These are phyloP conservation scores for Colletotrichum nymphaeae DNA, from an alignment of 2,329 filamentous ascomycete genomes.

Conservation along the genomic window DNA sequence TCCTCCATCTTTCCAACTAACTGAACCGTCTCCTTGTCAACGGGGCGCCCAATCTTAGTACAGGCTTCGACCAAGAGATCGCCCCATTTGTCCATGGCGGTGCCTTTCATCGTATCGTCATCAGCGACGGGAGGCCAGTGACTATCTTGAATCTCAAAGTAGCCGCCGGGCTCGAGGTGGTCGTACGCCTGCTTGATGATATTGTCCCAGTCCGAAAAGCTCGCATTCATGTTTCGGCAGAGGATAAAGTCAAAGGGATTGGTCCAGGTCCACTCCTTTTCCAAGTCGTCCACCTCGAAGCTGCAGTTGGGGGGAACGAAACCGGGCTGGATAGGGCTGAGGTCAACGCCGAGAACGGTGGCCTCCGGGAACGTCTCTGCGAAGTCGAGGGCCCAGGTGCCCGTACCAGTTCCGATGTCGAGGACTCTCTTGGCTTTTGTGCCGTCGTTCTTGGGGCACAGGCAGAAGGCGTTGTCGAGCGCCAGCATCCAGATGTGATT, in stretches of 20 bases:
- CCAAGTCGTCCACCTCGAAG: constrained; percentile 47
- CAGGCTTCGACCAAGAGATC: constrained; percentile 2
- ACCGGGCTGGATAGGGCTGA: constrained; percentile 48
- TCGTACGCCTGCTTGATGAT: constrained; percentile 36
- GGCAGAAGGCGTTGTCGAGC: constrained; percentile 43
- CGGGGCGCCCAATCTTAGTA: neutral
- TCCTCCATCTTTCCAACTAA: neutral
- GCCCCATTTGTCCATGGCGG: constrained; percentile 25
- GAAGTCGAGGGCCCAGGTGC: constrained; percentile 34
- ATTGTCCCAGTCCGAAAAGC: constrained; percentile 40
- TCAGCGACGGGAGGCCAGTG: constrained; percentile 43
- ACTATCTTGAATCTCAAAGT: constrained; percentile 34
- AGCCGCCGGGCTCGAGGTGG: constrained; percentile 22
- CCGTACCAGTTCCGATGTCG: constrained; percentile 30
- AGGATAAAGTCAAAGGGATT: constrained; percentile 49
- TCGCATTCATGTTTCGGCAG: constrained; percentile 45
- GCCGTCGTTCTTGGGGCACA: constrained; percentile 39
- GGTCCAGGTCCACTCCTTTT: constrained; percentile 40
- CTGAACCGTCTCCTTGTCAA: neutral
- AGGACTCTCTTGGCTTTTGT: constrained; percentile 38
- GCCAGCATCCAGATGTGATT: constrained; percentile 49
- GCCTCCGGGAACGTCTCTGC: constrained; percentile 6
- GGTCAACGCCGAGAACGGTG: constrained; percentile 44
- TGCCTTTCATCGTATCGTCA: constrained; percentile 46
- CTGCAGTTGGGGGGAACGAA: constrained; percentile 44